A percentile compares a stretch with the other conserved stretches of the same genome.
Evolutionary conservation across 495 filamentous ascomycete genomes (phyloP).

Genomic region (Penicillium atrosanguineum): DNA sequence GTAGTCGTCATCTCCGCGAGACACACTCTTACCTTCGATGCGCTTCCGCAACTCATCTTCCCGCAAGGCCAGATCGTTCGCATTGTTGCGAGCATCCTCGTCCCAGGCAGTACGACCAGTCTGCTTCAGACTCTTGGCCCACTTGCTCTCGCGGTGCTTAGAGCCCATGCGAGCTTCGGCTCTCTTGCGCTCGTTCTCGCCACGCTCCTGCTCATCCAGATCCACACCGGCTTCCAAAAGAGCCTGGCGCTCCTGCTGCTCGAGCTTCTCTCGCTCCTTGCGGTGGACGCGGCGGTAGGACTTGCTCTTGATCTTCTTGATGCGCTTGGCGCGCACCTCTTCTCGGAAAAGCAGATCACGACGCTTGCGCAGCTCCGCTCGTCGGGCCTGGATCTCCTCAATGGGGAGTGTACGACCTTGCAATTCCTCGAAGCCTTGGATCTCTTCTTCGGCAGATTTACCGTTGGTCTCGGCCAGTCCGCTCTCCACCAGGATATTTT

Average conservation of each 20-base stretch:
- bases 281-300: constrained; percentile 88
- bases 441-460: constrained; percentile 60
- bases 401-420: constrained; percentile 62
- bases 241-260: constrained; percentile 67
- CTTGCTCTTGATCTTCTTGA: constrained; percentile 99
- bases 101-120: constrained; percentile 79
- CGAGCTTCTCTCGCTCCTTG: constrained; percentile 72
- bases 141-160: constrained; percentile 87
- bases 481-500: constrained; percentile 84
- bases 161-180: constrained; percentile 87
- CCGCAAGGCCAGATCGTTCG: constrained; percentile 77
- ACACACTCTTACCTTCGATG: constrained; percentile 72
- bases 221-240: constrained; percentile 66
- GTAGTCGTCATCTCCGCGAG: constrained; percentile 48
- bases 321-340: constrained; percentile 79
- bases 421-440: constrained; percentile 69
- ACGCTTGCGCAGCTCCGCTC: constrained; percentile 71
- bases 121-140: constrained; percentile 86
- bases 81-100: constrained; percentile 71
- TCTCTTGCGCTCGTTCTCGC: constrained; percentile 72
- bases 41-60: constrained; percentile 83
- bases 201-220: constrained; percentile 72
- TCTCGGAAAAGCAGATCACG: constrained; percentile 90
- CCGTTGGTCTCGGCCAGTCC: constrained; percentile 61
- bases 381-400: constrained; percentile 70